phyloP scores from a whole-genome alignment of 2,329 filamentous ascomycete genomes.

The Daldinia sp. region DNA sequence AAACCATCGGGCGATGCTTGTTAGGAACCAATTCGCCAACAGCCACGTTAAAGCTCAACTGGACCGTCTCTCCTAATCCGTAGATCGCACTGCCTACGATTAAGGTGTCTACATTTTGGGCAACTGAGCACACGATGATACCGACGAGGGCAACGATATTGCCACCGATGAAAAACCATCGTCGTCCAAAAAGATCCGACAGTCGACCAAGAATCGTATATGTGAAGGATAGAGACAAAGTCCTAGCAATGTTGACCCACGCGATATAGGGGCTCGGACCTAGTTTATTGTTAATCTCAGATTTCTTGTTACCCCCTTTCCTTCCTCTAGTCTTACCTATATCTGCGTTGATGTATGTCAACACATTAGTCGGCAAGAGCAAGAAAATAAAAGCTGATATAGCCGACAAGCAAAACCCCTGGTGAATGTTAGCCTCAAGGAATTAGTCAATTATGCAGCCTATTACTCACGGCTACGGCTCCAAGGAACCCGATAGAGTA shows the following conservation, averaged over 20 bases:
- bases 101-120: conserved; percentile 48
- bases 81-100: conserved; percentile 50
- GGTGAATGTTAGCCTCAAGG: conserved; percentile 6
- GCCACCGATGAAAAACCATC: conserved; percentile 53
- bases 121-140: conserved; percentile 49
- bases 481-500: conserved; percentile 48
- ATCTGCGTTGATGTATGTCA: conserved; percentile 50
- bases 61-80: conserved; percentile 49
- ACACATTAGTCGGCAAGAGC: conserved; percentile 50
- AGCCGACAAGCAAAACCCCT: conserved; percentile 51
- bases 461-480: conserved; percentile 43
- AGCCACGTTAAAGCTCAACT: conserved; percentile 50
- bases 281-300: conserved; percentile 12
- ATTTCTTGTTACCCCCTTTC: not conserved
- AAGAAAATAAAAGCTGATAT: conserved; percentile 51
- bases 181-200: conserved; percentile 51
- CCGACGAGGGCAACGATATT: conserved; percentile 49
- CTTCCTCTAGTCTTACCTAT: conserved; percentile 40
- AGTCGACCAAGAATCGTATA: conserved; percentile 51
- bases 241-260: conserved; percentile 50
- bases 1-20: conserved; percentile 50
- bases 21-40: conserved; percentile 54
- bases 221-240: conserved; percentile 49
- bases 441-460: not conserved
- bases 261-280: conserved; percentile 48